These are phyloP conservation scores for Phytopythium delawarense DNA, from an alignment of 352 stramenopile species.

Conservation along the genomic window DNA sequence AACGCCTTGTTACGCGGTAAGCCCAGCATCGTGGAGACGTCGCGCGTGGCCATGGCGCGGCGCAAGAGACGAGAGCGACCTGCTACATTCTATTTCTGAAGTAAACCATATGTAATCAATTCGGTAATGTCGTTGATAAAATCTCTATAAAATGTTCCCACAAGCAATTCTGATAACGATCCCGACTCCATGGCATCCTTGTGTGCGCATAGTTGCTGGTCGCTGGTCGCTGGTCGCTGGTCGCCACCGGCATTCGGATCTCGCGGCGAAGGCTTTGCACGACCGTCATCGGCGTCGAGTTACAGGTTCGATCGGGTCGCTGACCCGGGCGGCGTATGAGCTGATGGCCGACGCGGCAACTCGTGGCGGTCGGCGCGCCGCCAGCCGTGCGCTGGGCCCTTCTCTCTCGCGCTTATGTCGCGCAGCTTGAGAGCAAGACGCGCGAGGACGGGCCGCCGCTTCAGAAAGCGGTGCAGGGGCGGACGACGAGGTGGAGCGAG, in stretches of 20 bases:
- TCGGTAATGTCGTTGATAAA: background rate
- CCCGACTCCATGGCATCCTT: background rate
- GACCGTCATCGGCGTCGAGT: conserved; percentile 6
- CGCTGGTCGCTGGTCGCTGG: no score
- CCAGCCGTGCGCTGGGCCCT: background rate
- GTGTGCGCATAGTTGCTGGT: background rate
- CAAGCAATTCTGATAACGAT: background rate
- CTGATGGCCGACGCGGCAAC: background rate
- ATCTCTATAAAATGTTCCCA: background rate
- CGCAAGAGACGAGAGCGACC: background rate
- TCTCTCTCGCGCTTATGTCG: background rate
- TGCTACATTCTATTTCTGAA: background rate
- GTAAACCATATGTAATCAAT: background rate
- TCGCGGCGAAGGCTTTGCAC: background rate
- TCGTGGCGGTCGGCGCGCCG: background rate
- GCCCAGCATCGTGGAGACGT: background rate
- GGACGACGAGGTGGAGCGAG: background rate
- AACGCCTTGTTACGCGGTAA: background rate
- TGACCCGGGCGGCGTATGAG: background rate
- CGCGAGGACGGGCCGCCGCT: conserved; percentile 3
- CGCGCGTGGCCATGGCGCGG: background rate
- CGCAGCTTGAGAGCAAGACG: background rate
- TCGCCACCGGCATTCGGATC: background rate
- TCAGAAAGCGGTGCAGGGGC: background rate
- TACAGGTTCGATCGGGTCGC: background rate